Conservation (phyloP, 2,329 filamentous ascomycete species). For the Apiospora phragmitis region DNA sequence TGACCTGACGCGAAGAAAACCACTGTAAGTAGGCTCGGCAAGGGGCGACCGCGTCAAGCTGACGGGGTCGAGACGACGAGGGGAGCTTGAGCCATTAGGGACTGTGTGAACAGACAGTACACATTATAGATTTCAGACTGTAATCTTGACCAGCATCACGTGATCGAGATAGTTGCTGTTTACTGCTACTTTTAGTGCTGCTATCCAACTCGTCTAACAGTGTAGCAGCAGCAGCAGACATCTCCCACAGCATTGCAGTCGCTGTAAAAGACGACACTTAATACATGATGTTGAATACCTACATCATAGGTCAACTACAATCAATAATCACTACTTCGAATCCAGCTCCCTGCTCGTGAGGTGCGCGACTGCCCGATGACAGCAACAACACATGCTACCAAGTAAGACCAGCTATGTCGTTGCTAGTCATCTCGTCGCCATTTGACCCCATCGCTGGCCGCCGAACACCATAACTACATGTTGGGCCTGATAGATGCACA, state of each 20-base stretch:
- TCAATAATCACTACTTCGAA: too few relatives aligned
- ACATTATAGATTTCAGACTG: neutral
- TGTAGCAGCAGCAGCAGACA: neutral
- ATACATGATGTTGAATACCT: too few relatives aligned
- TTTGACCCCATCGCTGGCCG: neutral
- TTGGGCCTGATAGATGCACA: neutral
- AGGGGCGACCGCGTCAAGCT: conserved; percentile 9
- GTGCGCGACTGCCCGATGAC: neutral
- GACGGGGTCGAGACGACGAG: neutral
- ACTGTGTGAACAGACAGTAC: neutral
- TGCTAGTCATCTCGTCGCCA: neutral
- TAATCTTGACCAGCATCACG: neutral
- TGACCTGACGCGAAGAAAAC: neutral
- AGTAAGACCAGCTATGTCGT: too few relatives aligned
- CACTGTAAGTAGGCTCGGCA: neutral
- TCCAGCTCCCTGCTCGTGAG: too few relatives aligned
- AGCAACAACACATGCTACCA: neutral
- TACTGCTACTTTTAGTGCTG: neutral
- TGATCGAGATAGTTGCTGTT: neutral
- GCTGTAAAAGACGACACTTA: neutral
- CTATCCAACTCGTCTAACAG: too few relatives aligned
- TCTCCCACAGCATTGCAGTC: neutral
- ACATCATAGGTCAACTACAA: too few relatives aligned
- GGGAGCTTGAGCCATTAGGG: neutral
- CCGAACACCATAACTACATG: neutral